These are phyloP conservation scores for Cryptosporidium baileyi DNA, from an alignment of 169 alveolate species.

Conservation along the genomic window DNA sequence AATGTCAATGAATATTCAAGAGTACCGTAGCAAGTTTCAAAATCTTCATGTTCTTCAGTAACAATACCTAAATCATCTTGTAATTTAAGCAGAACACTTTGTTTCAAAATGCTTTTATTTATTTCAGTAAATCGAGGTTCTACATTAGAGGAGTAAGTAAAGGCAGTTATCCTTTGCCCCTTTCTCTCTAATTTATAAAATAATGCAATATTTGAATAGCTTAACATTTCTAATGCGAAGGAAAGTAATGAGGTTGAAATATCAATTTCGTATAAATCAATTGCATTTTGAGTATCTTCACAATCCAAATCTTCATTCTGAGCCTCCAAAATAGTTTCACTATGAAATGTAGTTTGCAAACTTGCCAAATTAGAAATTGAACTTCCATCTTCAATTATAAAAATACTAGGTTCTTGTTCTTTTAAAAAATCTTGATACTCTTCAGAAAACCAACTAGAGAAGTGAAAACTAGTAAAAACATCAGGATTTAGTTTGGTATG, in stretches of 20 bases:
- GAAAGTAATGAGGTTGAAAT: slow-evolving; percentile 54
- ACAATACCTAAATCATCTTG: background rate
- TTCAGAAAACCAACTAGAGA: slow-evolving; percentile 41
- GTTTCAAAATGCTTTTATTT: slow-evolving; percentile 26
- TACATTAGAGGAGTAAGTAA: slow-evolving; percentile 40
- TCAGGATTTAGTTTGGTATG: slow-evolving; percentile 31
- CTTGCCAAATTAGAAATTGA: slow-evolving; percentile 48
- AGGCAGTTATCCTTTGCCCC: slow-evolving; percentile 60
- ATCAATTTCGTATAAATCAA: slow-evolving; percentile 1
- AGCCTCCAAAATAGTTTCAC: background rate
- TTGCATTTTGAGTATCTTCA: background rate
- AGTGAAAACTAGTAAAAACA: slow-evolving; percentile 4
- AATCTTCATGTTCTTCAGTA: background rate
- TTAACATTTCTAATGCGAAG: slow-evolving; percentile 50
- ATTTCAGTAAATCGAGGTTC: slow-evolving; percentile 37
- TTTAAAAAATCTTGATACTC: slow-evolving; percentile 18
- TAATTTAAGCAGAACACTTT: background rate
- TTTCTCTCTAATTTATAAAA: slow-evolving; percentile 47
- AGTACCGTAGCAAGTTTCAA: no score
- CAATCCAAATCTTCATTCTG: background rate
- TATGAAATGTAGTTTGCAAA: background rate
- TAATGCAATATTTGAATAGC: slow-evolving; percentile 48
- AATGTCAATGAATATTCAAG: background rate
- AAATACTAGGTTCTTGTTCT: slow-evolving; percentile 47
- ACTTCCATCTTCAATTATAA: slow-evolving; percentile 57